These are phyloP conservation scores for Tolypocladium nubicola DNA, from an alignment of 2,329 filamentous ascomycete species.

Conservation along the genomic window DNA sequence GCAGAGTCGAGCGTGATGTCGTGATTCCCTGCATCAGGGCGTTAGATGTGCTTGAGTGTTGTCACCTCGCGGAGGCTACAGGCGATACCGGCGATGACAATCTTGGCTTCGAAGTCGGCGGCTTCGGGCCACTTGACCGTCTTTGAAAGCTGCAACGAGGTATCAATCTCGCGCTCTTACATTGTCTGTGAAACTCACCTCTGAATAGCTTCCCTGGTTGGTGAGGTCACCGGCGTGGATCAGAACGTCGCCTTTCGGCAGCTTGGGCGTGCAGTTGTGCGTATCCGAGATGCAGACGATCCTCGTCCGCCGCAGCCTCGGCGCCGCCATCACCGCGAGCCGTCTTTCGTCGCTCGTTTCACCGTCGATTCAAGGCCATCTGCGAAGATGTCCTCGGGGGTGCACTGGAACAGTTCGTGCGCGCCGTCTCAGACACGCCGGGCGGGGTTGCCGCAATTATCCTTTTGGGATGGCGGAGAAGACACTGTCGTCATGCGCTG, in stretches of 20 bases:
- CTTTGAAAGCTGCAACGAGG: conserved; percentile 37
- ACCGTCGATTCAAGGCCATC: neutral
- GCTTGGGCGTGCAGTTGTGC: conserved; percentile 53
- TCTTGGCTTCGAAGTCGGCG: conserved; percentile 57
- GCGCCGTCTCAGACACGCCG: neutral
- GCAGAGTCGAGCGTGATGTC: conserved; percentile 59
- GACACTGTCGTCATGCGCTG: neutral
- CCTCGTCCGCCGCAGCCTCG: conserved; percentile 37
- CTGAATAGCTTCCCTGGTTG: conserved; percentile 54
- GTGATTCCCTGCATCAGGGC: conserved; percentile 50
- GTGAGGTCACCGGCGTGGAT: conserved; percentile 70
- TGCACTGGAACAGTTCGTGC: neutral
- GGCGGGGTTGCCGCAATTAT: neutral
- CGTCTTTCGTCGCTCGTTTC: neutral
- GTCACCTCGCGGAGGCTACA: neutral
- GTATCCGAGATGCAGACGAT: conserved; percentile 72
- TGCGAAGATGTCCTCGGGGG: neutral
- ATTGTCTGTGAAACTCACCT: conserved; percentile 23
- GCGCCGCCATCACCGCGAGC: neutral
- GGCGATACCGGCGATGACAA: conserved; percentile 53
- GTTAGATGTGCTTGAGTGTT: neutral
- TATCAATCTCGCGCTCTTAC: neutral
- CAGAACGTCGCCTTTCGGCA: conserved; percentile 63
- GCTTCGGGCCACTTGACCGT: conserved; percentile 57
- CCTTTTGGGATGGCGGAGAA: neutral